Conservation (phyloP, 176 grass and related monocot species). For the Thalia dealbata region DNA sequence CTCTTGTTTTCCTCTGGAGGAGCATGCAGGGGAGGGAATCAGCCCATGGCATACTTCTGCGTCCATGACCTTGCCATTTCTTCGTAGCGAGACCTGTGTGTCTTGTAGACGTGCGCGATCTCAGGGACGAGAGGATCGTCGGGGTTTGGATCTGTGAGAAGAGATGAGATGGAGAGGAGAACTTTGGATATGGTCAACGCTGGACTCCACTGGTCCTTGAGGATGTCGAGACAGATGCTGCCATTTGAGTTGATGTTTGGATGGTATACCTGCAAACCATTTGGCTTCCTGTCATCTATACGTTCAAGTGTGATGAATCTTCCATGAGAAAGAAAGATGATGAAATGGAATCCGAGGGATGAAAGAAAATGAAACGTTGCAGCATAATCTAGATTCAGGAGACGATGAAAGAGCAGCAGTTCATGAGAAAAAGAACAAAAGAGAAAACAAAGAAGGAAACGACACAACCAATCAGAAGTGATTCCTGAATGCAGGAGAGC, state of each 20-base stretch:
- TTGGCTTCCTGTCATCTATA: neutral
- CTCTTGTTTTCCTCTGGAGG: neutral
- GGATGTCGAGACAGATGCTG: slow-evolving; percentile 29
- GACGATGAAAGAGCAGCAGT: too few species aligned
- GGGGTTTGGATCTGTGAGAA: slow-evolving; percentile 29
- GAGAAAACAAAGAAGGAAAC: too few species aligned
- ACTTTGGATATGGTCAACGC: slow-evolving; percentile 34
- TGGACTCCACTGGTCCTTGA: slow-evolving; percentile 38
- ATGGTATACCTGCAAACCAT: slow-evolving; percentile 31
- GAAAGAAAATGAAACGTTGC: too few species aligned
- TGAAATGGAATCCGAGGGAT: too few species aligned
- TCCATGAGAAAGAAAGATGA: too few species aligned
- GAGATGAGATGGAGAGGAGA: slow-evolving; percentile 26
- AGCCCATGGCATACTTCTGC: slow-evolving; percentile 29
- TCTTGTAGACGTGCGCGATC: slow-evolving; percentile 31
- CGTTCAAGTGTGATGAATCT: too few species aligned
- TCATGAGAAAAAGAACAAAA: too few species aligned
- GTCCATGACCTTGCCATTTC: slow-evolving; percentile 33
- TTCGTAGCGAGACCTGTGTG: slow-evolving; percentile 23
- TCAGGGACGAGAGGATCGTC: slow-evolving; percentile 31
- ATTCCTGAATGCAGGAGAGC: too few species aligned
- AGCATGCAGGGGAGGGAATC: neutral
- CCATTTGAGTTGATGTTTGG: slow-evolving; percentile 40
- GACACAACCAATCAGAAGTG: too few species aligned
- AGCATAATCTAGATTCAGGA: too few species aligned